Conservation (phyloP, 139 green algal genomes). For the Micractinium conductrix region DNA sequence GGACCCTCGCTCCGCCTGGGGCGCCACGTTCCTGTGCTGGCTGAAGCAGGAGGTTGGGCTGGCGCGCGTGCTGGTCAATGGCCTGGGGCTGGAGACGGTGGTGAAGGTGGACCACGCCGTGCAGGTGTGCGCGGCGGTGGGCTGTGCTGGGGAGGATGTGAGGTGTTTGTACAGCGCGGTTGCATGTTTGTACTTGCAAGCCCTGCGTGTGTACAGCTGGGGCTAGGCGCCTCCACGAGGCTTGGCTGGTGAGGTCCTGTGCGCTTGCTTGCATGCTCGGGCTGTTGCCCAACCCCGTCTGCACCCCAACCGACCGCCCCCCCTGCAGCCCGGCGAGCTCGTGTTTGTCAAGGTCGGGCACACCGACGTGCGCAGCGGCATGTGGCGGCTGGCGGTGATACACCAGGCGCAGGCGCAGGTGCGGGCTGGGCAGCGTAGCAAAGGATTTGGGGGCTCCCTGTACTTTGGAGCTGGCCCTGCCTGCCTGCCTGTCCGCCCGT, state of each 20-base stretch:
- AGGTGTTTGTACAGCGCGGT: too few relatives aligned
- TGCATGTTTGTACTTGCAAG: too few relatives aligned
- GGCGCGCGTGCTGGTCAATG: conserved; percentile 65
- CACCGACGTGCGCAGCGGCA: conserved; percentile 26
- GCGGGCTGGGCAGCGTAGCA: background rate
- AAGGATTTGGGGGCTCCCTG: too few relatives aligned
- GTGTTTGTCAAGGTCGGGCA: conserved; percentile 23
- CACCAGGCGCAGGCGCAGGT: background rate
- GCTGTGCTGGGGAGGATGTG: too few relatives aligned
- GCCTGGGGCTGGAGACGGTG: conserved; percentile 72
- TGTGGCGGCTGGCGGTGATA: conserved; percentile 36
- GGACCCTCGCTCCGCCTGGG: conserved; percentile 28
- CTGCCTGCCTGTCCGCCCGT: too few relatives aligned
- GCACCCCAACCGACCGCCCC: too few relatives aligned
- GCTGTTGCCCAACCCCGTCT: background rate
- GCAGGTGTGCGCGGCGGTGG: background rate
- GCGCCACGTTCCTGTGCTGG: conserved; percentile 67
- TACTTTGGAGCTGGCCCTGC: too few relatives aligned
- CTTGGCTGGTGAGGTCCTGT: background rate
- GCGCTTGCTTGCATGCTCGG: background rate
- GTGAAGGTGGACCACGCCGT: conserved; percentile 48
- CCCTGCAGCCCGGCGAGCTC: conserved; percentile 35
- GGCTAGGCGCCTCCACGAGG: too few relatives aligned
- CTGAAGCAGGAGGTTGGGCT: conserved; percentile 67
- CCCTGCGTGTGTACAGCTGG: too few relatives aligned